Evolutionary conservation across 768 basidiomycete species (phyloP).

Genomic region (Mycena epipterygia): DNA sequence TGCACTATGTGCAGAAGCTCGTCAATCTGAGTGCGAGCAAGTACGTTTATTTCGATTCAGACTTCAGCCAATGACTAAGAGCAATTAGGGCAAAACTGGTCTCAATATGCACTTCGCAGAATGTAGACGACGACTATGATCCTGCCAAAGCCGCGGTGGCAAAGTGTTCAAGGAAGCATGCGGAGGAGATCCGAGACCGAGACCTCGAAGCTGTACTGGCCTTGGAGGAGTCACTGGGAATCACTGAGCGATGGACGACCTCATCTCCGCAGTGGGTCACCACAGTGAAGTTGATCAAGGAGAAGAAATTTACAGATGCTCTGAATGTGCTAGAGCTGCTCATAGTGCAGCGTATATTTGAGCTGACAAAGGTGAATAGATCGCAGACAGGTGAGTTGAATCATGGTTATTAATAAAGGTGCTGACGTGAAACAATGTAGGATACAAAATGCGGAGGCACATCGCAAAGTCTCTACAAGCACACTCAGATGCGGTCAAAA

Average conservation of each 20-base stretch:
- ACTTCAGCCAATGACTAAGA: not conserved
- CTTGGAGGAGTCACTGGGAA: not conserved
- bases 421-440: conserved; percentile 1
- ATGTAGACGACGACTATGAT: not conserved
- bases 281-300: not conserved
- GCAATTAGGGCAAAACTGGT: not conserved
- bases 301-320: not conserved
- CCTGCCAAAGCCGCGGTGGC: not conserved
- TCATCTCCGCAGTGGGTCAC: not conserved
- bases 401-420: not conserved
- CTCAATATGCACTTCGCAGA: not conserved
- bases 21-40: not conserved
- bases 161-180: not conserved
- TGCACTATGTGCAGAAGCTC: not conserved
- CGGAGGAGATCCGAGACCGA: not conserved
- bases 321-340: not conserved
- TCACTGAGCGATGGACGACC: not conserved
- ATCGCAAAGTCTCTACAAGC: conserved; percentile 35
- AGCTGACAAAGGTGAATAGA: conserved; percentile 19
- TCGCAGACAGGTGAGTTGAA: conserved; percentile 24
- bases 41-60: not conserved
- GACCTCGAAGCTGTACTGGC: not conserved
- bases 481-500: conserved; percentile 35
- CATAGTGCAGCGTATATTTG: not conserved
- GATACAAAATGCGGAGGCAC: conserved; percentile 37